Conservation (phyloP, 2,329 filamentous ascomycete genomes). For the Ophiostoma australiae region DNA sequence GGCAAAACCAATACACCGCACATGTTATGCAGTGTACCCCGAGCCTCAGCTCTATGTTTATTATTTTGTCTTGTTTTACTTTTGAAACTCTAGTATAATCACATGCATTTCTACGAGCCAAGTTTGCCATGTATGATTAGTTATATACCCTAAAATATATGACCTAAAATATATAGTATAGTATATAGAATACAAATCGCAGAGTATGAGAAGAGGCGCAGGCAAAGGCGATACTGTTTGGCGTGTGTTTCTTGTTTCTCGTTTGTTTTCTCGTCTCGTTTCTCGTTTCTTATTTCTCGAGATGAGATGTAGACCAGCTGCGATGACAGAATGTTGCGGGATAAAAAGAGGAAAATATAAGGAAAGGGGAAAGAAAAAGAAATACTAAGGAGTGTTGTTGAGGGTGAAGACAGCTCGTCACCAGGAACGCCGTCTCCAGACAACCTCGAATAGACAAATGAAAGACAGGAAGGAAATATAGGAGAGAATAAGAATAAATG, state of each 20-base stretch:
- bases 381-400: neutral
- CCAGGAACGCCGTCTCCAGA: neutral
- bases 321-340: neutral
- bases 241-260: constrained; percentile 10
- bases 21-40: neutral
- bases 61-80: too few species aligned
- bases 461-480: constrained; percentile 15
- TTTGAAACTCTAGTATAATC: neutral
- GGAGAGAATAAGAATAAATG: neutral
- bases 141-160: too few species aligned
- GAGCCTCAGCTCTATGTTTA: neutral
- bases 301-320: neutral
- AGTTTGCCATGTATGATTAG: too few species aligned
- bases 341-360: neutral
- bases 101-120: neutral
- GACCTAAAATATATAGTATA: too few species aligned
- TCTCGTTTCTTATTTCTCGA: neutral
- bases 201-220: neutral
- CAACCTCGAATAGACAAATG: constrained; percentile 13
- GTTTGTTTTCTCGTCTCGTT: neutral
- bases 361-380: neutral
- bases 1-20: neutral
- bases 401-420: neutral
- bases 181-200: neutral
- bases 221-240: constrained; percentile 10